A percentile compares a stretch with the other conserved stretches of the same genome.
Conservation (phyloP, 495 filamentous ascomycete species). For the Margaritispora aquatica region DNA sequence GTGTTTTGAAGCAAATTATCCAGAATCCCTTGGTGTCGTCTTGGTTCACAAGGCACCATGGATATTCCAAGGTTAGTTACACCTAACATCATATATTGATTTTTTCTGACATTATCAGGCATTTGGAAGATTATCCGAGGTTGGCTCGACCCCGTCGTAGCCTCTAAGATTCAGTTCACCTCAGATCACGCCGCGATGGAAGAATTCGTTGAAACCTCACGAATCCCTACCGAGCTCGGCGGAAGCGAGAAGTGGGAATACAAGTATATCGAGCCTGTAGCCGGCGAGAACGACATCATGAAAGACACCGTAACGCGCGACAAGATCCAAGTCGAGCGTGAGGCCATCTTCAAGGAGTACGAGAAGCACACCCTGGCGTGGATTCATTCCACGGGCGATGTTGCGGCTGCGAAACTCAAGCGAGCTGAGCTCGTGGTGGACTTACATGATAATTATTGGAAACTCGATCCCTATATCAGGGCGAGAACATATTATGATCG, state of each 20-base stretch:
- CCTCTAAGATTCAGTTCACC: slow-evolving; percentile 91
- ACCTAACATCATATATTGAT: background rate
- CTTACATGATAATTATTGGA: slow-evolving; percentile 78
- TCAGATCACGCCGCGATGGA: slow-evolving; percentile 74
- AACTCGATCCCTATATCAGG: slow-evolving; percentile 68
- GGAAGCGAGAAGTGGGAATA: slow-evolving; percentile 81
- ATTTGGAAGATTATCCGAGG: slow-evolving; percentile 88
- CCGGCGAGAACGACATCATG: slow-evolving; percentile 67
- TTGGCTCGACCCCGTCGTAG: slow-evolving; percentile 97
- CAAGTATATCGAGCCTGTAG: slow-evolving; percentile 66
- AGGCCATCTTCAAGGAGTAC: slow-evolving; percentile 56
- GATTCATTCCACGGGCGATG: slow-evolving; percentile 31
- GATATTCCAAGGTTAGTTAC: slow-evolving; percentile 75
- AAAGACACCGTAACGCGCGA: slow-evolving; percentile 59
- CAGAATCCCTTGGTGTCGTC: slow-evolving; percentile 83
- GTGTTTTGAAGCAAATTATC: slow-evolving; percentile 98
- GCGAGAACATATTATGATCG: slow-evolving; percentile 71
- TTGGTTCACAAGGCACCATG: slow-evolving; percentile 97
- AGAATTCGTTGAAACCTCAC: slow-evolving; percentile 61
- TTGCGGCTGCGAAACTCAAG: slow-evolving; percentile 34
- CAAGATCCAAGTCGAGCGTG: slow-evolving; percentile 51
- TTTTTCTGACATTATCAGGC: slow-evolving; percentile 32
- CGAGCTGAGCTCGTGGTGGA: slow-evolving; percentile 49
- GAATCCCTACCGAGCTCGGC: slow-evolving; percentile 74
- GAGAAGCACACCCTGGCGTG: slow-evolving; percentile 67